Conservation (phyloP, 2,329 filamentous ascomycete genomes). For the Alternaria hordeiaustralica region DNA sequence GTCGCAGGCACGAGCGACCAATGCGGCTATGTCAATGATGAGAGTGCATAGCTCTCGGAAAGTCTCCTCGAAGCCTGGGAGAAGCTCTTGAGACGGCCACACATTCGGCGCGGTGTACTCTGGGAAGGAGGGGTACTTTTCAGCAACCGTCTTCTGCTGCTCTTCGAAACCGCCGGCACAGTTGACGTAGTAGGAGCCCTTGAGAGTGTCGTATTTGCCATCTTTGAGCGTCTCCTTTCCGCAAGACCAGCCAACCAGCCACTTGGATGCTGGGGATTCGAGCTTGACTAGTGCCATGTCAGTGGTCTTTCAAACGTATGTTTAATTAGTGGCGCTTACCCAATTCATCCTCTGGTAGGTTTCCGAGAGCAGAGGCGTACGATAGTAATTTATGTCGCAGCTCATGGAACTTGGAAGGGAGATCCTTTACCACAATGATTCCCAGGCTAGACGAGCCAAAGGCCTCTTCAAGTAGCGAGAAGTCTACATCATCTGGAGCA, state of each 20-base stretch:
- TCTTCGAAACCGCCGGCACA: constrained; percentile 71
- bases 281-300: constrained; percentile 46
- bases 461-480: constrained; percentile 73
- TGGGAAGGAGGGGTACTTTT: constrained; percentile 71
- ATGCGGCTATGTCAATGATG: constrained; percentile 86
- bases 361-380: constrained; percentile 87
- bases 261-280: constrained; percentile 61
- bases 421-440: constrained; percentile 89
- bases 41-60: constrained; percentile 79
- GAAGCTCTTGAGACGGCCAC: constrained; percentile 73
- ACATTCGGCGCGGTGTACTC: constrained; percentile 91
- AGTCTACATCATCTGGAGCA: constrained; percentile 67
- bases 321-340: constrained; percentile 56
- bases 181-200: constrained; percentile 85
- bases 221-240: constrained; percentile 83
- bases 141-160: constrained; percentile 56
- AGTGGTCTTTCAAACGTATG: neutral
- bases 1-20: constrained; percentile 92
- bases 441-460: constrained; percentile 91
- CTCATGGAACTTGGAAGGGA: constrained; percentile 73
- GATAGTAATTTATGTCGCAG: constrained; percentile 78
- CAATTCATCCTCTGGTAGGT: constrained; percentile 73
- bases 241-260: constrained; percentile 75
- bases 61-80: constrained; percentile 77
- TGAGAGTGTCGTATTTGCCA: constrained; percentile 78